Evolutionary conservation across 73 alveolate genomes (phyloP), one percentile per base, ranked within the genome.

Genomic region (Tetrahymena elliotti): DNA sequence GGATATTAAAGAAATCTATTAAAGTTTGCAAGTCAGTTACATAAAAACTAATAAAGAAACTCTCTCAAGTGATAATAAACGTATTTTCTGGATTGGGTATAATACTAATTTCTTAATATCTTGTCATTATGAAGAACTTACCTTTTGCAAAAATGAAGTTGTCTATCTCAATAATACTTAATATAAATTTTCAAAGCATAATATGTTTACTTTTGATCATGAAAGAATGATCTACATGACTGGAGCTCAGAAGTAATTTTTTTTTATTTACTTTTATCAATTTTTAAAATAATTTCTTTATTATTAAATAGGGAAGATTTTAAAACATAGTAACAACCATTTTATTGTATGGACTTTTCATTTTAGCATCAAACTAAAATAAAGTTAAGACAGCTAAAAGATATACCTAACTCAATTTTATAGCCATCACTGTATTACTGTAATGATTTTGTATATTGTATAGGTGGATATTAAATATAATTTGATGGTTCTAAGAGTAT

Each of bases 141-240:
- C 95, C 22, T 94, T 94, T 84, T 41, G 47, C 36, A 94, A 94
- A 53, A 82, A 84, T 8, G 53, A 40, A 5, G 52, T 94, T 15
- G 37, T 94, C 22, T 84, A 94, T 38, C 95, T 40, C 22, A 94
- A 94, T n/a, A 31, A 88, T 31, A 41, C 95, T 40, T 24, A 36
- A 35, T 94, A 84, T 52, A 94, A 94, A 88, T 84, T 94, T 1
- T 94, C 96, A 8, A 94, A 94, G 93, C 95, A 84, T 35, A 84
- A 94, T 35, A 94, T 94, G 96, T 94, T 94, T 35, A 94, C 96
- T 10, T 94, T 94, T 20, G 93, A 94, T 47, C 93, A 47, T 88
- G 54, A 38, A 40, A 93, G 93, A 52, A 54, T 52, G n/a, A 94
- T 94, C 20, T 94, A 94, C 53, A 47, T 94, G 22, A 37, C 95